phyloP scores from a whole-genome alignment of 1,139 yeast genomes.

The Protomyces inundatus region DNA sequence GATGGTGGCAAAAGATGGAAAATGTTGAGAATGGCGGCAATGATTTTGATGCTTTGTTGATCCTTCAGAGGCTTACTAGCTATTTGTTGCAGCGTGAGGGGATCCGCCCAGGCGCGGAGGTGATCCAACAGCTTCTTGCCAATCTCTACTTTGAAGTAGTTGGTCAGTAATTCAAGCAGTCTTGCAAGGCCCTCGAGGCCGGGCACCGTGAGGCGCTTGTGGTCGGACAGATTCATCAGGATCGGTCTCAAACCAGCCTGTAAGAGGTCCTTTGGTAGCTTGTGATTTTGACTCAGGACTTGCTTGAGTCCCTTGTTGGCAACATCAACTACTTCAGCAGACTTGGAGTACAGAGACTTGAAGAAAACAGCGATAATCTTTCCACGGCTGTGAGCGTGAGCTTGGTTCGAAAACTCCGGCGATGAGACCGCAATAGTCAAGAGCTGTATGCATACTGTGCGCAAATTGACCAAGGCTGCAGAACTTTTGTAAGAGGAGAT shows the following conservation, averaged over 20 bases:
- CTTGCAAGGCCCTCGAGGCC: slow-evolving; percentile 90
- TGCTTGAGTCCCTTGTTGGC: slow-evolving; percentile 83
- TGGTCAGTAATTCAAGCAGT: slow-evolving; percentile 74
- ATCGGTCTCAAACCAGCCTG: slow-evolving; percentile 94
- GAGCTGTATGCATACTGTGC: slow-evolving; percentile 83
- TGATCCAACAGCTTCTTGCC: slow-evolving; percentile 91
- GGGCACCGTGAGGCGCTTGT: slow-evolving; percentile 77
- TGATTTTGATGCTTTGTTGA: slow-evolving; percentile 75
- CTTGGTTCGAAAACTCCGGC: slow-evolving; percentile 55
- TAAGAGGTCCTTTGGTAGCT: slow-evolving; percentile 82
- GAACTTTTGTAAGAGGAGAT: slow-evolving; percentile 81
- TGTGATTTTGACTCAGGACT: slow-evolving; percentile 78
- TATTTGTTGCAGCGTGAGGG: slow-evolving; percentile 62
- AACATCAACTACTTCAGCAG: slow-evolving; percentile 84
- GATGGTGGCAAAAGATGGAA: slow-evolving; percentile 89
- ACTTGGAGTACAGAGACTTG: slow-evolving; percentile 82
- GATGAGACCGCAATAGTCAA: slow-evolving; percentile 78
- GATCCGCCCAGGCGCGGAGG: slow-evolving; percentile 93
- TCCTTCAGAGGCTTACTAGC: slow-evolving; percentile 71
- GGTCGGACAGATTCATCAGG: slow-evolving; percentile 90
- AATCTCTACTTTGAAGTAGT: slow-evolving; percentile 93
- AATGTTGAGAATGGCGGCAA: slow-evolving; percentile 83
- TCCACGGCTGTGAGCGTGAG: slow-evolving; percentile 76
- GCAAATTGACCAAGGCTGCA: slow-evolving; percentile 74
- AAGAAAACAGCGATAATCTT: slow-evolving; percentile 89